Base-by-base conservation (phyloP, 192 early-diverging fungal species). In the Podila horticola region DNA sequence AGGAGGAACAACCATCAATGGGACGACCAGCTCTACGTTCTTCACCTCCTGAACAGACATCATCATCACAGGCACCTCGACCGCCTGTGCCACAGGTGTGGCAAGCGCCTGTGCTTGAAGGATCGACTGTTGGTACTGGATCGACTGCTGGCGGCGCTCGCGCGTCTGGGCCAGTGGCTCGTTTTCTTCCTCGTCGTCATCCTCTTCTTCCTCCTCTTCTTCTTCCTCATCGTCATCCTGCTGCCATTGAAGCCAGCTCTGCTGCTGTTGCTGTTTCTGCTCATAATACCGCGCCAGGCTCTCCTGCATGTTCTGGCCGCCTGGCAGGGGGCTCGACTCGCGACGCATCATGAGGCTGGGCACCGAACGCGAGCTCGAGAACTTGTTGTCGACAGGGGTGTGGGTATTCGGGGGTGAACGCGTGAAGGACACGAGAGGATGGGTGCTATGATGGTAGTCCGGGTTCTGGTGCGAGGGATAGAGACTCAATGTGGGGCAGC, bases 371-470 rank as follows among this genome's bases (percentile, higher is more conserved):
- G 41, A 17, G 41, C 15, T 45, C 11, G 41, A 13, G 15, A 45
- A 17, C 41, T 24, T 22, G 52, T 55, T 55, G 52, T 55, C 24
- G 52, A 26, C 24, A 4, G n/a, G 20, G 4, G 24, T 55, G 12
- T 52, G 50, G 11, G 19, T 1, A 19, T n/a, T 52, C 0, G n/a
- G 20, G 41, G 11, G 41, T 17, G 41, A 36, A 24, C 52, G 62
- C 12, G 62, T 30, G 29, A 58, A 65, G 2, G 67, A 69, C 30
- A 69, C 74, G 12, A 66, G 48, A 28, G 52, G 62, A 34, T 49
- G 59, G 29, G 38, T 48, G 6, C 22, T 24, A 30, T 49, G 31
- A 1, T 64, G 59, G 3, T 50, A 28, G 34, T 33, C 52, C 17
- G 60, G 62, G 36, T 33, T 22, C 13, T 62, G 20, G 10, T 28